These are phyloP conservation scores for Epithemia pelagica DNA, from an alignment of 108 stramenopile species.

Conservation along the genomic window DNA sequence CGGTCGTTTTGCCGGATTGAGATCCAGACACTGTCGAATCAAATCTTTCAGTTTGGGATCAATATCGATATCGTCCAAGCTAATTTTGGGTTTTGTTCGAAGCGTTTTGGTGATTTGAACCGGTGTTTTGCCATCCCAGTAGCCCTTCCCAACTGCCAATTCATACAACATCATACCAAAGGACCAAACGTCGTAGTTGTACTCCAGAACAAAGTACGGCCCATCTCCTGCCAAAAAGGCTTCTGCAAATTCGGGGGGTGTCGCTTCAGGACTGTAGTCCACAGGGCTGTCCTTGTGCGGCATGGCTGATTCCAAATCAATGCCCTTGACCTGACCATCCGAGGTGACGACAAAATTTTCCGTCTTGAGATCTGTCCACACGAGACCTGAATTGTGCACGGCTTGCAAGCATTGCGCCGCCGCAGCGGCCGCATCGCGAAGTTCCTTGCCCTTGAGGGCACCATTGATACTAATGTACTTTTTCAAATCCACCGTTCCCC, in stretches of 20 bases:
- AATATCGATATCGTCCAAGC: slow-evolving; percentile 29
- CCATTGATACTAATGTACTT: slow-evolving; percentile 52
- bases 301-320: slow-evolving; percentile 86
- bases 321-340: slow-evolving; percentile 59
- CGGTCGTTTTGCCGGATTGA: slow-evolving; percentile 56
- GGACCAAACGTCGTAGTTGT: slow-evolving; percentile 80
- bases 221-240: slow-evolving; percentile 69
- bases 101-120: slow-evolving; percentile 67
- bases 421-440: slow-evolving; percentile 63
- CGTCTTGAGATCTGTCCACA: slow-evolving; percentile 88
- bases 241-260: slow-evolving; percentile 82
- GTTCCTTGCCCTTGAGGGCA: slow-evolving; percentile 47
- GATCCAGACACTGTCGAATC: slow-evolving; percentile 50
- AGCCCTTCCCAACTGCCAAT: slow-evolving; percentile 59
- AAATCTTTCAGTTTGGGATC: slow-evolving; percentile 54
- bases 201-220: slow-evolving; percentile 60
- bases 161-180: slow-evolving; percentile 80
- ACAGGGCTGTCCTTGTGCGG: slow-evolving; percentile 60
- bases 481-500: slow-evolving; percentile 70
- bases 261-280: slow-evolving; percentile 86
- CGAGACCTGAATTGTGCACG: slow-evolving; percentile 57
- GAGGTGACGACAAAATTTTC: slow-evolving; percentile 81
- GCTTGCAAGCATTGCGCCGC: slow-evolving; percentile 70
- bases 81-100: slow-evolving; percentile 31
- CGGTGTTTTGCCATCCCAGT: slow-evolving; percentile 66